Evolutionary conservation across 306 rosid species (phyloP), one percentile per base, ranked within the genome.

Genomic region (Vachellia pachyceras): DNA sequence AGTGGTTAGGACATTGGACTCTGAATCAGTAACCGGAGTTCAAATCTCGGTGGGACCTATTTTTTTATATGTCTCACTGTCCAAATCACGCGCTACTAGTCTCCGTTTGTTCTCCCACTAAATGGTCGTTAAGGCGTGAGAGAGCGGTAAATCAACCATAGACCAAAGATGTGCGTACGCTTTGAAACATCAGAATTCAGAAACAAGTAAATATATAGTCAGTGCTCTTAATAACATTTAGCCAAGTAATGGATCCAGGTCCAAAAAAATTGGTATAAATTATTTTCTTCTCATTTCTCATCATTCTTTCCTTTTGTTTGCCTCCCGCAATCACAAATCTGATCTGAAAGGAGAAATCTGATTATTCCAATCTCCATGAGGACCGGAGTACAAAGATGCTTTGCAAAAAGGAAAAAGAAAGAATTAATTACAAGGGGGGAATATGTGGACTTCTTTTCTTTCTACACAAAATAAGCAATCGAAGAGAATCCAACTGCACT

Each of bases 351-450:
- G 42, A 69, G 83, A 76, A 84, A 86, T 80, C 91, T 81, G 65
- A 70, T 70, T 39, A 44, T 22, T 70, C 41, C 76, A 90, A 90
- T 94, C 75, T 80, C 86, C 86, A 77, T 44, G 83, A 79, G 64
- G 88, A 82, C 83, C 77, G 18, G 57, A 71, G 84, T 80, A 80
- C 72, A 68, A 75, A 10, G 57, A 80, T 82, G 54, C 72, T 82
- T 60, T 58, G 33, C 5, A 49, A 49, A 54, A 10, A 58, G 3
- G 15, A 58, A 22, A 60, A 82, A 69, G 46, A 55, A 55, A 69
- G 47, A 42, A 69, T 86, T 89, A 91, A 92, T 88, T 87, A 86
- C 91, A 45, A 86, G 75, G 84, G 44, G 80, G 86, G 72, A 87
- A 2, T 82, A 73, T 84, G 86, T 84, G 72, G 90, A 93, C 70